phyloP scores from a whole-genome alignment of 305 asterid genomes.

The Solanum hybrid region DNA sequence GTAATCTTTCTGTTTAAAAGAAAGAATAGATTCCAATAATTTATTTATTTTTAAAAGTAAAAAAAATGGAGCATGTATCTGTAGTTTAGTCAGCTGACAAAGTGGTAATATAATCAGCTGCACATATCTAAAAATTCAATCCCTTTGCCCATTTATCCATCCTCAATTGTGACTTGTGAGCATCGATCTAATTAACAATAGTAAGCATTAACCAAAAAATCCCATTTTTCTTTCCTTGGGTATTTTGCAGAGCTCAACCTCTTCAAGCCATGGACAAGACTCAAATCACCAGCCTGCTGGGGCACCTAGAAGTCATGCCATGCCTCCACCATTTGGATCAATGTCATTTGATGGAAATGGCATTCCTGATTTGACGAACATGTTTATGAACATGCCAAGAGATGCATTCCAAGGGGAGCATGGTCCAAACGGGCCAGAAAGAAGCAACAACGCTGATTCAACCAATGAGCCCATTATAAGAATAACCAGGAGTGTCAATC shows the following conservation, averaged over 20 bases:
- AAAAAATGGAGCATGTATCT: neutral
- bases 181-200: neutral
- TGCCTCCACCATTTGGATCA: constrained; percentile 35
- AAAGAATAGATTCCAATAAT: neutral
- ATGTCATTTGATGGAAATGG: constrained; percentile 41
- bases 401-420: constrained; percentile 26
- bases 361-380: constrained; percentile 37
- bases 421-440: constrained; percentile 31
- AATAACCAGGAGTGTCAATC: constrained; percentile 33
- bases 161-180: neutral
- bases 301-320: constrained; percentile 29
- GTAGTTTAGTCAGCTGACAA: neutral
- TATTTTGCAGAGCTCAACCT: constrained; percentile 43
- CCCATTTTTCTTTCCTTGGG: neutral
- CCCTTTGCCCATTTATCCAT: neutral
- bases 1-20: neutral
- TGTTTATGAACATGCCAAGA: constrained; percentile 46
- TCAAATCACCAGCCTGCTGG: constrained; percentile 26
- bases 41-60: neutral
- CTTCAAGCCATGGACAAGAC: constrained; percentile 26
- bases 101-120: neutral
- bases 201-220: neutral
- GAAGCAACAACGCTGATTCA: constrained; percentile 17
- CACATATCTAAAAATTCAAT: neutral
- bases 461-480: constrained; percentile 31